These are phyloP conservation scores for Trametes punicea DNA, from an alignment of 768 basidiomycete genomes.

Conservation along the genomic window DNA sequence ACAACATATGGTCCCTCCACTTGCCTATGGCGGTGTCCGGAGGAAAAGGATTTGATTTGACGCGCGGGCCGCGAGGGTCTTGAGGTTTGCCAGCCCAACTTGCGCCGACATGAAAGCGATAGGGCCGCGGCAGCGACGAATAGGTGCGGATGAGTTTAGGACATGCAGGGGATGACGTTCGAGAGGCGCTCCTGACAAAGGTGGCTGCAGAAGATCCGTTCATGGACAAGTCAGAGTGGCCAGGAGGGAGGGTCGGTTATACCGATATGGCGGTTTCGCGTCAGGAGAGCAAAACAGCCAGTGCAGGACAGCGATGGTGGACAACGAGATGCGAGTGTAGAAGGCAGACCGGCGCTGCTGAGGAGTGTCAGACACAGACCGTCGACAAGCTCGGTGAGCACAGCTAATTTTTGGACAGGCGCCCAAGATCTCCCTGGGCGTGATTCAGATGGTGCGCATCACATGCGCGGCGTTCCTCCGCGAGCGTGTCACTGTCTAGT, in stretches of 20 bases:
- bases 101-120: constrained; percentile 70
- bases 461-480: constrained; percentile 10
- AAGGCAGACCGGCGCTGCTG: too few relatives aligned
- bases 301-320: too few relatives aligned
- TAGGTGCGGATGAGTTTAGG: constrained; percentile 13
- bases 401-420: constrained; percentile 7
- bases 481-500: background rate
- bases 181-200: constrained; percentile 6
- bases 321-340: too few relatives aligned
- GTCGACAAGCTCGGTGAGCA: background rate
- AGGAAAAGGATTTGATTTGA: constrained; percentile 50
- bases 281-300: too few relatives aligned
- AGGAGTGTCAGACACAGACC: too few relatives aligned
- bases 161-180: constrained; percentile 1
- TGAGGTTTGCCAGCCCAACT: constrained; percentile 77
- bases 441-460: constrained; percentile 1
- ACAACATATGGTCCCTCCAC: constrained; percentile 69
- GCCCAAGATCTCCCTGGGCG: background rate
- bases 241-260: background rate
- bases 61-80: constrained; percentile 30
- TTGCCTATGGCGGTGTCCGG: constrained; percentile 53
- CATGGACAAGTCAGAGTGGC: constrained; percentile 3
- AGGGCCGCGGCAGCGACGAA: constrained; percentile 43
- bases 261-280: too few relatives aligned
- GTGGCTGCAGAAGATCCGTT: constrained; percentile 1